Conservation (phyloP, 2,329 filamentous ascomycete species). For the Fusarium tricinctum region DNA sequence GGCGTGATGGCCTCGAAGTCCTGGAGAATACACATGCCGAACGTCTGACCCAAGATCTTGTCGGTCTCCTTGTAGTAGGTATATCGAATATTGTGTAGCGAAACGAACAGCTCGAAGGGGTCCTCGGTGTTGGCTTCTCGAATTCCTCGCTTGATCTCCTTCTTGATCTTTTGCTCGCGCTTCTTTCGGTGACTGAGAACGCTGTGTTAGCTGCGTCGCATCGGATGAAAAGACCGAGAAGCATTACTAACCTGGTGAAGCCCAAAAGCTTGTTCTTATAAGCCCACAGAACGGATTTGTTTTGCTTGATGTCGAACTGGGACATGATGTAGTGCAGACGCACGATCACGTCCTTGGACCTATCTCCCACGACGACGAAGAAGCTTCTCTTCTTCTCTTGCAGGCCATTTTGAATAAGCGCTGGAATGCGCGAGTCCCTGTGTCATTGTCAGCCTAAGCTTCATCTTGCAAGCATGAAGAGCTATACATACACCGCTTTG, state of each 20-base stretch:
- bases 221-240: not conserved
- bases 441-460: constrained; percentile 18
- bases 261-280: constrained; percentile 98
- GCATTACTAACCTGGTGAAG: constrained; percentile 76
- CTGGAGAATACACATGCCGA: constrained; percentile 97
- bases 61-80: constrained; percentile 99
- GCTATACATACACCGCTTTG: constrained; percentile 65
- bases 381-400: constrained; percentile 98
- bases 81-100: constrained; percentile 96
- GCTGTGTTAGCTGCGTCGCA: constrained; percentile 36
- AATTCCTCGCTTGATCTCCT: constrained; percentile 94
- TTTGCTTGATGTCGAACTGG: constrained; percentile 87
- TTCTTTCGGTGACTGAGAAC: constrained; percentile 88
- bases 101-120: constrained; percentile 97
- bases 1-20: constrained; percentile 98
- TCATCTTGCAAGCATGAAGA: fast-evolving
- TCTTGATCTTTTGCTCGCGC: constrained; percentile 98
- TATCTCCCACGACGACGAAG: constrained; percentile 93
- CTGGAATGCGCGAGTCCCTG: constrained; percentile 90
- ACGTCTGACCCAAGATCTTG: constrained; percentile 97
- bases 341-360: constrained; percentile 96
- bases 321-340: constrained; percentile 94
- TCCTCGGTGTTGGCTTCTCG: constrained; percentile 94
- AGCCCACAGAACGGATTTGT: constrained; percentile 95
- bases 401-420: constrained; percentile 90